Evolutionary conservation across 148 eudicot genomes (phyloP), one percentile per base, ranked within the genome.

Genomic region (Fagopyrum homotropicum): DNA sequence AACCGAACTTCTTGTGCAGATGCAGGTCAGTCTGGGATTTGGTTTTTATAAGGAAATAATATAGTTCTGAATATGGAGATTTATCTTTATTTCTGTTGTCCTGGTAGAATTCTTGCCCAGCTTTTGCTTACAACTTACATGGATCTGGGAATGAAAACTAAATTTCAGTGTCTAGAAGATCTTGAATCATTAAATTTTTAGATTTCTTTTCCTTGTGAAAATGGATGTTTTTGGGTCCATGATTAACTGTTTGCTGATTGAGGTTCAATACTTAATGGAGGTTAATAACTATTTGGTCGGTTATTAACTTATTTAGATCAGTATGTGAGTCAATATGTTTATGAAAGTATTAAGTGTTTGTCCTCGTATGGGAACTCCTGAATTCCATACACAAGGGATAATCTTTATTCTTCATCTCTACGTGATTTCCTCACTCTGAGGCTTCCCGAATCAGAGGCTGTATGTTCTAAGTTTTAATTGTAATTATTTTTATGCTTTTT

Each of bases 1-100:
- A 83, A 95, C 99, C 12, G 99, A 95, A 83, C 85, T 95, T 74
- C 94, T 95, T 75, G 99, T 95, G 82, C 99, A 95, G 84, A 95
- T 95, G 99, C 99, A 95, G 99, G 99, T 93, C 73, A 66, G 47
- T 14, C 40, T 40, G 6, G 0, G 5, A 9, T 11, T 40, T n/a
- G 46, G 15, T 46, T 1, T 15, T 9, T 66, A 15, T 22, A 11
- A 35, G 40, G 11, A 12, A 4, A 12, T 66, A 66, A 11, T 9
- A 40, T 30, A 22, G 4, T 35, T 40, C 71, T 66, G 7, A 61
- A 61, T 61, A 29, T 61, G 26, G 1, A 26, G 40, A 26, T 26
- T 61, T 29, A 40, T 61, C 4, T 12, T 64, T 63, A 10, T 4
- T 35, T 30, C 2, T 49, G 52, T 9, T 64, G 8, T 11, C 8